Conservation (phyloP, 2,329 filamentous ascomycete genomes). For the Metarhizium brunneum region DNA sequence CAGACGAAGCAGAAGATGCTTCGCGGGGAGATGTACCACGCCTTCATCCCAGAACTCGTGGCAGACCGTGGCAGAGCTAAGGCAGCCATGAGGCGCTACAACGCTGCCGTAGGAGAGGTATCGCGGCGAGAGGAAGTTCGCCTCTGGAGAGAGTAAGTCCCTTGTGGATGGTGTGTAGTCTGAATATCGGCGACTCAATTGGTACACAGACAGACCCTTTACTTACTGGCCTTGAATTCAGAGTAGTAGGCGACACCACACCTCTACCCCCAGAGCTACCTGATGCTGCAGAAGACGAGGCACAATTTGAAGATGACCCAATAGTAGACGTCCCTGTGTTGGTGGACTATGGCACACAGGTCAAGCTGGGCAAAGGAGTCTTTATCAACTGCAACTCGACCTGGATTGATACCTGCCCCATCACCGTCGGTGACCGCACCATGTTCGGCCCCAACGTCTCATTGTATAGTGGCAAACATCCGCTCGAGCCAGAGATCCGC, state of each 20-base stretch:
- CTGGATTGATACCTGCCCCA: constrained; percentile 67
- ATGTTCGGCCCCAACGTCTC: constrained; percentile 71
- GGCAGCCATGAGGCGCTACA: constrained; percentile 3
- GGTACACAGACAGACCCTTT: too few relatives aligned
- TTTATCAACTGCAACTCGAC: constrained; percentile 68
- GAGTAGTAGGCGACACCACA: constrained; percentile 3
- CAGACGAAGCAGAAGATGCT: constrained; percentile 5
- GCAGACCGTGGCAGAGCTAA: constrained; percentile 4
- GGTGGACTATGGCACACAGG: constrained; percentile 23
- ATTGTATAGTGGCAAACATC: constrained; percentile 68
- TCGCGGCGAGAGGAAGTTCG: constrained; percentile 5
- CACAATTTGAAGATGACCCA: constrained; percentile 6
- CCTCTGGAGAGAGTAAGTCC: constrained; percentile 7
- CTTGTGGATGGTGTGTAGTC: background rate
- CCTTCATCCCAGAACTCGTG: constrained; percentile 2
- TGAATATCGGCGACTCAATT: background rate
- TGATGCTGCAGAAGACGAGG: constrained; percentile 5
- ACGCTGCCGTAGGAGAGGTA: constrained; percentile 1
- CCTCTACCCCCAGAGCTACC: constrained; percentile 3
- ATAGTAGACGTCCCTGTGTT: constrained; percentile 12
- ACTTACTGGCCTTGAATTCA: background rate
- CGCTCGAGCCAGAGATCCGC: constrained; percentile 63
- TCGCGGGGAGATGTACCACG: constrained; percentile 6
- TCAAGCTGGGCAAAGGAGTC: constrained; percentile 48
- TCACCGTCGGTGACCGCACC: constrained; percentile 68